Evolutionary conservation across 148 eudicot species (phyloP).

Genomic region (Cornus kousa): DNA sequence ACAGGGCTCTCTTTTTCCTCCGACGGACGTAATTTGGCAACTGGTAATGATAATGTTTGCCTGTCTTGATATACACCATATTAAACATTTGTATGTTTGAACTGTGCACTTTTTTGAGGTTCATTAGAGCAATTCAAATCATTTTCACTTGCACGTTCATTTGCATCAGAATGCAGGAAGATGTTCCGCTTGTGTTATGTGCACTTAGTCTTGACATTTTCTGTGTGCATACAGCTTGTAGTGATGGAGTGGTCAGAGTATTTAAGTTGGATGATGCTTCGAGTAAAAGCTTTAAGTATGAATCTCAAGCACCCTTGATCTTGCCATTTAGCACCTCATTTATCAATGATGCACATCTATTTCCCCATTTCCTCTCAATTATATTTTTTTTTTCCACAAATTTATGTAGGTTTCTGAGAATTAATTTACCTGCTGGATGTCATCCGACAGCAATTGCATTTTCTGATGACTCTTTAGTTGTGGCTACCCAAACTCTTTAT

Average conservation of each 20-base stretch:
- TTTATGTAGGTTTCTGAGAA: constrained; percentile 72
- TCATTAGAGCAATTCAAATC: neutral
- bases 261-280: constrained; percentile 90
- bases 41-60: constrained; percentile 45
- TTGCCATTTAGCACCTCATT: neutral
- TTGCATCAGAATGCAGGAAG: neutral
- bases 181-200: neutral
- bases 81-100: neutral
- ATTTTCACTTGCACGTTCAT: neutral
- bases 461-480: constrained; percentile 76
- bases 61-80: neutral
- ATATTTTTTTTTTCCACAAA: neutral
- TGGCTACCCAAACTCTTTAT: constrained; percentile 63
- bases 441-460: constrained; percentile 78
- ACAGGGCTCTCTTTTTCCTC: constrained; percentile 72
- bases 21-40: constrained; percentile 75
- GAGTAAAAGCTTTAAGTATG: constrained; percentile 93
- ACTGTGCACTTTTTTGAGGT: neutral
- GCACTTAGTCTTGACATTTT: constrained; percentile 6
- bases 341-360: neutral
- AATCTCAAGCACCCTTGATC: constrained; percentile 11
- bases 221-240: constrained; percentile 65
- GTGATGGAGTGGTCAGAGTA: constrained; percentile 85
- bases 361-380: constrained; percentile 8
- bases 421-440: constrained; percentile 88